Evolutionary conservation across 345 rosid species (phyloP), one percentile per base, ranked within the genome.

Genomic region (Schrenkiella parvula): DNA sequence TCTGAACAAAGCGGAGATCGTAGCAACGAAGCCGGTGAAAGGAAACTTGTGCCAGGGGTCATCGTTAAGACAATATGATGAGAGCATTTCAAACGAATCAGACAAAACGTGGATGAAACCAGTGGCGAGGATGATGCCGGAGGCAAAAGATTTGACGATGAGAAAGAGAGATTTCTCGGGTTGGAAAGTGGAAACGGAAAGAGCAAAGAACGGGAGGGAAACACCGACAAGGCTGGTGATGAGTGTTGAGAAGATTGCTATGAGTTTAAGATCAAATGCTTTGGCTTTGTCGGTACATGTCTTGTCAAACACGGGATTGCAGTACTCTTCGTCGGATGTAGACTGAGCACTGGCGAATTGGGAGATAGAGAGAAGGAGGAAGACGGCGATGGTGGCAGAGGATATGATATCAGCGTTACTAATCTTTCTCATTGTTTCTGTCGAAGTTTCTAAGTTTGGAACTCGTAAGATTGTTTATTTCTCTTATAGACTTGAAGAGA

Each of bases 101-200:
- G 89, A 85, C 44, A 88, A 82, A 1, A 86, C 82, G 22, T 84
- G 90, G 9, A 83, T 59, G 34, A 88, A 83, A 13, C 80, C 88
- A 0, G 88, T 86, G 0, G 86, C 47, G 35, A 86, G 69, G 32
- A 87, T 87, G 5, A 84, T 85, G 3, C 92, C 85, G 0, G 85
- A 85, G 0, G 89, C 87, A 13, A 87, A 82, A 0, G 85, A 74
- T 64, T 87, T 87, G 51, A 87, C 39, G 4, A 87, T 9, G 31
- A 84, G 77, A 71, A 85, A 90, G 6, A 66, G 12, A 18, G 71
- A 66, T 41, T 19, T 85, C 3, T 83, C 89, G 0, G 90, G 88
- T 1, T 63, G 17, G 8, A 86, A 68, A 11, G 80, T 80, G 0
- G 83, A 67, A 29, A 85, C 15, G 0, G 23, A 14, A 29, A 75